Evolutionary conservation across 495 filamentous ascomycete species (phyloP).

Genomic region (Penicillium canescens): DNA sequence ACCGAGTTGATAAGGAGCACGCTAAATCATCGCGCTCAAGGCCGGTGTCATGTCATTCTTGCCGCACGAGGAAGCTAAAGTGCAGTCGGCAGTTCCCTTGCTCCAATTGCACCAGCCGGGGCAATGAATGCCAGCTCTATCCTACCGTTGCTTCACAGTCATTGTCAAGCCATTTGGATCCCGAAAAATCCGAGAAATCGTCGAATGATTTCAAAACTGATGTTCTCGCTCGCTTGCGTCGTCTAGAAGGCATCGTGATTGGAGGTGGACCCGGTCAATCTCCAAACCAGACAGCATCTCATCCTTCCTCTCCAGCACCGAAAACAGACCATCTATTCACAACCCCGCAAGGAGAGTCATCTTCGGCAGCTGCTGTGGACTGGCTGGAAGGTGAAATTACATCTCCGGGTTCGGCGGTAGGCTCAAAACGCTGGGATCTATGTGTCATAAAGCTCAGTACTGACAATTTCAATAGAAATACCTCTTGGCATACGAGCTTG

Average conservation of each 20-base stretch:
- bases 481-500: conserved; percentile 4
- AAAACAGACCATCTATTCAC: not conserved
- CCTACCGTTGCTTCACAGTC: not conserved
- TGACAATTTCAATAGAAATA: not conserved
- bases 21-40: conserved; percentile 19
- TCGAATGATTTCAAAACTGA: conserved; percentile 8
- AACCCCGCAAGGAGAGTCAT: not conserved
- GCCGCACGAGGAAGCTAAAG: conserved; percentile 47
- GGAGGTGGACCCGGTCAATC: conserved; percentile 1
- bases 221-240: conserved; percentile 20
- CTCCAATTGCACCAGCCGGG: conserved; percentile 40
- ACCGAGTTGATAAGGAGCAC: conserved; percentile 14
- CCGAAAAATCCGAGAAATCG: not conserved
- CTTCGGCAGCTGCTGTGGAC: conserved; percentile 6
- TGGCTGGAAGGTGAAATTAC: conserved; percentile 22
- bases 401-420: conserved; percentile 12
- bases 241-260: conserved; percentile 27
- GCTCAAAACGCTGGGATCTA: not conserved
- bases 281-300: conserved; percentile 1
- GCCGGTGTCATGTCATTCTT: conserved; percentile 40
- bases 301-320: not conserved
- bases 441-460: not conserved
- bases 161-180: not conserved
- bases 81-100: conserved; percentile 45
- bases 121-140: conserved; percentile 32